Base-by-base conservation (phyloP, 164 flowering plant species). In the Magnolia changhungtana region DNA sequence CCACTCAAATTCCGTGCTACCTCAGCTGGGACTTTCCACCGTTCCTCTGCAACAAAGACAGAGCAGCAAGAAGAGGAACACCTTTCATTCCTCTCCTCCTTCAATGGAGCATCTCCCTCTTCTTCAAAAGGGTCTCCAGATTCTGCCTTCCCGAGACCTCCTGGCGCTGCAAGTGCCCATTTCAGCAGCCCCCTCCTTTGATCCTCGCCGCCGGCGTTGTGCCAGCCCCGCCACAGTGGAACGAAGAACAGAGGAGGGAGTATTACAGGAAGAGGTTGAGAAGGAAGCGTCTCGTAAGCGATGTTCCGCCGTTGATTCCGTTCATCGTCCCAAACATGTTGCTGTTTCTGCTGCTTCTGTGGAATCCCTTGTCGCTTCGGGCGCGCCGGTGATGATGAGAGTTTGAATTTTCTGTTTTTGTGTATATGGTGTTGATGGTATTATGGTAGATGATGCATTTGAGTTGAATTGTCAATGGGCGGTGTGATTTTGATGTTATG, bases 1-100 rank as follows among this genome's bases (percentile, higher is more conserved):
- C 97, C 75, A 80, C 85, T 61, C 91, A 83, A 65, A 78, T 95
- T 84, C 97, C 96, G 20, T 90, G 95, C 79, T 92, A 88, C 79
- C 89, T 87, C 76, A 82, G 86, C 78, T 95, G 95, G 92, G 92
- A 95, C 79, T 95, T 88, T 81, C 97, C 97, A 0, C 98, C 98
- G 3, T n/a, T 90, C 70, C 89, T 95, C 83, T 89, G 92, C 88
- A 69, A 64, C 79, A 80, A 51, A 69, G 7, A 50, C 19, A 27
- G 8, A 74, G 72, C 50, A 27, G 29, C 29, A 27, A 55, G 51
- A 45, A 71, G 19, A 65, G 21, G 50, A 37, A 7, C 55, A 4
- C 68, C 16, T 75, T 77, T 76, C 82, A 84, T 52, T 69, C 82
- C 77, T 82, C 49, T 83, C 7, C 90, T 75, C 72, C 82, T 85